These are phyloP conservation scores for Gypsophila paniculata DNA, from an alignment of 179 eudicot species.

Conservation along the genomic window DNA sequence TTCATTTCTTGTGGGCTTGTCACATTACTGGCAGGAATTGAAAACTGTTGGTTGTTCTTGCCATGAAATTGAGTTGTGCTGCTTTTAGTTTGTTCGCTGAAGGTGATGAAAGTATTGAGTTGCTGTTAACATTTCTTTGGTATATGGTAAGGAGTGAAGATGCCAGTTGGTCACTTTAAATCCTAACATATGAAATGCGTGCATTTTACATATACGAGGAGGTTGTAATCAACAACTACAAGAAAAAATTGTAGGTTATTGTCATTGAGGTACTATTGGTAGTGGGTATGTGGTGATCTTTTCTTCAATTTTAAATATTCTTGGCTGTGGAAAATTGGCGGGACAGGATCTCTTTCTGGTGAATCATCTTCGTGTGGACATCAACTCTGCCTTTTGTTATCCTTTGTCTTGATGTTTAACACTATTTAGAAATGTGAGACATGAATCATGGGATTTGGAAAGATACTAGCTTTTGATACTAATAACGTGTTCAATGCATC, in stretches of 20 bases:
- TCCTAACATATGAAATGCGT: neutral
- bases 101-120: neutral
- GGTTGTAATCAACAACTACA: neutral
- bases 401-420: neutral
- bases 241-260: neutral
- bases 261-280: neutral
- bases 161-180: neutral
- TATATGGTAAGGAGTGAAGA: neutral
- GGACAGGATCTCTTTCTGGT: neutral
- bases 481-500: neutral
- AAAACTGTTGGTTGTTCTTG: neutral
- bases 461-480: too few species aligned
- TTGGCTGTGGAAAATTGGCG: too few species aligned
- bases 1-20: neutral
- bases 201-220: neutral
- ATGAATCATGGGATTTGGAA: neutral
- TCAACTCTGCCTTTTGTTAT: neutral
- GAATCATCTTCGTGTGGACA: neutral
- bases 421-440: neutral
- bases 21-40: neutral
- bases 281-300: neutral
- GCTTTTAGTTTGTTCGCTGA: neutral
- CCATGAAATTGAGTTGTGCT: constrained; percentile 1
- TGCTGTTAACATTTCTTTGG: neutral
- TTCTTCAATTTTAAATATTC: too few species aligned